phyloP scores from a whole-genome alignment of 495 filamentous ascomycete genomes.

The Xylaria acuta region DNA sequence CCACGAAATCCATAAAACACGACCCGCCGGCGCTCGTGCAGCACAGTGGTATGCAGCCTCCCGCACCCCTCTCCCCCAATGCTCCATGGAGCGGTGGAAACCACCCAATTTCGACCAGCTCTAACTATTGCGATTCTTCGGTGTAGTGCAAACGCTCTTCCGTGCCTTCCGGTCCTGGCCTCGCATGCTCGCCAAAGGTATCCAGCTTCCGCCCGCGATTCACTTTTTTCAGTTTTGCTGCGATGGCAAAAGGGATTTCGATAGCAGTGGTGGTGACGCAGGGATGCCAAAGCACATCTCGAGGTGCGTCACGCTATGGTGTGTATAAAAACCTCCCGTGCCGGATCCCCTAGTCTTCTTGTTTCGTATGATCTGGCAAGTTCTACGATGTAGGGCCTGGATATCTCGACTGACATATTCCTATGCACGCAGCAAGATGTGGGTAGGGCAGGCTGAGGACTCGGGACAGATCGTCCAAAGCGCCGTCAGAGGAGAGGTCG shows the following conservation, averaged over 20 bases:
- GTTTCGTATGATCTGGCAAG: no score
- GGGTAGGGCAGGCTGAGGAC: constrained; percentile 43
- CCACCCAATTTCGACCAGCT: no score
- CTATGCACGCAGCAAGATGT: no score
- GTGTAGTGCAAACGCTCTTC: constrained; percentile 40
- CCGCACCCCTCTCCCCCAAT: not conserved
- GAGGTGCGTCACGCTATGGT: constrained; percentile 45
- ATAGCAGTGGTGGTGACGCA: not conserved
- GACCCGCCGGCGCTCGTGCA: constrained; percentile 6
- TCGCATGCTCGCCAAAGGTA: constrained; percentile 44
- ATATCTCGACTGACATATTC: no score
- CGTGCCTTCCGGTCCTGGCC: constrained; percentile 48
- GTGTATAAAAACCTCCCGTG: no score
- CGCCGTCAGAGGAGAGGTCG: constrained; percentile 41
- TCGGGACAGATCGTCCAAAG: constrained; percentile 40
- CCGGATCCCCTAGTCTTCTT: no score
- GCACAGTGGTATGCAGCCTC: constrained; percentile 13
- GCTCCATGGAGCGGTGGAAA: not conserved
- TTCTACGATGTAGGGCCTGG: no score
- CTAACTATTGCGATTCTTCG: not conserved
- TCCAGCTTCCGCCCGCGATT: constrained; percentile 45
- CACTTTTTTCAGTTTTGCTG: constrained; percentile 38
- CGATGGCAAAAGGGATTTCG: not conserved
- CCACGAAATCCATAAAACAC: not conserved
- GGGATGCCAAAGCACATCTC: constrained; percentile 39